phyloP scores from a whole-genome alignment of 225 moss, liverwort and hornwort species.

The Marchantia paleacea region DNA sequence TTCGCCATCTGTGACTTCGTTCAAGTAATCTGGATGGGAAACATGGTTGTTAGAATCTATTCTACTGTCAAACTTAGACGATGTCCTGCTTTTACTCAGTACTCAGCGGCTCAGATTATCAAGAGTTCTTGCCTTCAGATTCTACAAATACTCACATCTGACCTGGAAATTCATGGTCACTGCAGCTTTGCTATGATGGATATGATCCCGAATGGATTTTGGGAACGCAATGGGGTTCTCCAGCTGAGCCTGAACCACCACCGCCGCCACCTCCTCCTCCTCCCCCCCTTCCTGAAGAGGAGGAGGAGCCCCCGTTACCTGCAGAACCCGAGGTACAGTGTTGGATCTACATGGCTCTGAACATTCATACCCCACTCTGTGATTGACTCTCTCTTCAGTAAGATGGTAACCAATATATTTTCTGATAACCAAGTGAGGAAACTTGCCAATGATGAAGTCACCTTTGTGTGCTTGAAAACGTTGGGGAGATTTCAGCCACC shows the following conservation, averaged over 20 bases:
- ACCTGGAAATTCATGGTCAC: background rate
- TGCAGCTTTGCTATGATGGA: constrained; percentile 44
- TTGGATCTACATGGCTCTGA: background rate
- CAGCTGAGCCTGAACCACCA: constrained; percentile 37
- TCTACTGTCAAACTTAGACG: too few relatives aligned
- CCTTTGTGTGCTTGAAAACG: background rate
- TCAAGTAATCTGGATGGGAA: too few relatives aligned
- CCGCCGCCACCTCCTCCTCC: constrained; percentile 17
- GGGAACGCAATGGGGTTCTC: constrained; percentile 37
- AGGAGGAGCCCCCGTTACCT: constrained; percentile 10
- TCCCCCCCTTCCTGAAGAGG: background rate
- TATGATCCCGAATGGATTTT: constrained; percentile 41
- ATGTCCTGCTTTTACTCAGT: too few relatives aligned
- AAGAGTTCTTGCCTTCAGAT: too few relatives aligned
- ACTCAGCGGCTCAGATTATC: too few relatives aligned
- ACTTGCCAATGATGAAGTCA: too few relatives aligned
- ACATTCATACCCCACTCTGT: background rate
- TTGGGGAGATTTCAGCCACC: constrained; percentile 15
- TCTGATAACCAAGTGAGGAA: too few relatives aligned
- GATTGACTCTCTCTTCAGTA: background rate
- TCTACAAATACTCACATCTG: background rate
- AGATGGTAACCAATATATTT: too few relatives aligned
- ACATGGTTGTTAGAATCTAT: too few relatives aligned
- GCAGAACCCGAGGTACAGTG: background rate
- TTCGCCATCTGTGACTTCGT: too few relatives aligned